Percentiles rank a stretch among this genome's conserved stretches.
phyloP scores from a whole-genome alignment of 2,329 filamentous ascomycete species.

The Chrysoporthe puriensis region DNA sequence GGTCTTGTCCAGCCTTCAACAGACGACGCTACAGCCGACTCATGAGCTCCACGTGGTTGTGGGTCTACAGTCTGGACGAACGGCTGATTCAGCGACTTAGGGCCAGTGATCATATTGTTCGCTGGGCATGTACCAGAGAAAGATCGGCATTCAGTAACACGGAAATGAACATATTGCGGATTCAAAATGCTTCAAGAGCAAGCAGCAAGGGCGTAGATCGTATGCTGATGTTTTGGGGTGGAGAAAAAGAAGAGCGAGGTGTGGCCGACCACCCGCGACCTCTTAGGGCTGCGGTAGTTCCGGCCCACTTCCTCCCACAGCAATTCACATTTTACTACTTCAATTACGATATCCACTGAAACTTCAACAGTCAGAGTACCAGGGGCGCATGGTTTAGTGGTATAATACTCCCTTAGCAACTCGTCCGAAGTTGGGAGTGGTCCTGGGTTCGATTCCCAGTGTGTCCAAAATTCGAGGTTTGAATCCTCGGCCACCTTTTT shows the following conservation, averaged over 20 bases:
- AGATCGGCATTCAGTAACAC: background rate
- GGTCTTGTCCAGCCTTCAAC: background rate
- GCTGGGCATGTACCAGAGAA: background rate
- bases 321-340: background rate
- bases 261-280: background rate
- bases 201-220: background rate
- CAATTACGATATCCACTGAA: background rate
- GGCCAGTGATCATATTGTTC: background rate
- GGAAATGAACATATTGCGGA: background rate
- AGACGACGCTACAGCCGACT: background rate
- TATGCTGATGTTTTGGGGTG: background rate
- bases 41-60: constrained; percentile 3
- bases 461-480: background rate
- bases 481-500: constrained; percentile 1
- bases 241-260: background rate
- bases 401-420: constrained; percentile 17
- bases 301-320: background rate
- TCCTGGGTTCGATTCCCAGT: constrained; percentile 15
- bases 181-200: no score
- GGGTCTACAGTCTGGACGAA: constrained; percentile 3
- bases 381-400: constrained; percentile 15
- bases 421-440: constrained; percentile 3
- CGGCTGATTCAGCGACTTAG: background rate
- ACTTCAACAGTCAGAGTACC: constrained; percentile 1
- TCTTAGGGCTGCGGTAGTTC: background rate